Evolutionary conservation across 768 basidiomycete genomes (phyloP), one percentile per base, ranked within the genome.

Genomic region (Postia placenta): DNA sequence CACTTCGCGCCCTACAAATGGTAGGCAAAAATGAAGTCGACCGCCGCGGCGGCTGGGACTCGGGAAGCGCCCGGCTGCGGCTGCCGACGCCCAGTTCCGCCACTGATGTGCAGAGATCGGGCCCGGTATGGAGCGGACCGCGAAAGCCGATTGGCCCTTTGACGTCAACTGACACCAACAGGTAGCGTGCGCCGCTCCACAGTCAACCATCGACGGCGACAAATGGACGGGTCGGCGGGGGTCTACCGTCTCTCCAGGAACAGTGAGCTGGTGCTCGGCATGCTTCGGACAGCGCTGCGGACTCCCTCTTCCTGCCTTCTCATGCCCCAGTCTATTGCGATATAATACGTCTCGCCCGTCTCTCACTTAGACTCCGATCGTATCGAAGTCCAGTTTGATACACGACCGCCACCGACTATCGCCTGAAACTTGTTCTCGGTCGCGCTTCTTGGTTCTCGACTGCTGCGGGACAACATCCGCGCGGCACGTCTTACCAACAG

Each of bases 81-180:
- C n/a, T n/a, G n/a, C n/a, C n/a, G n/a, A n/a, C n/a, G n/a, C n/a
- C n/a, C n/a, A n/a, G n/a, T 33, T 33, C 30, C 30, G 30, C 30
- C 30, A 33, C 30, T 33, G 15, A 33, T 33, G 15, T 33, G 9
- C 15, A 15, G 30, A 15, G 30, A 15, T 7, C 30, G 9, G 30
- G 30, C 9, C 30, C 15, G 7, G 30, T 33, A 15, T 33, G 30
- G 7, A 20, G 45, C 45, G 45, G 45, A 36, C 45, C 45, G 45
- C 22, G 5, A 36, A 47, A 20, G 7, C 45, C 33, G 45, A 35
- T 47, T 35, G 33, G 45, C 36, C 33, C 33, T 47, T 47, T 33
- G 45, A 47, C 45, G 45, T 47, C 45, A 47, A 26, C n/a, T n/a
- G 42, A 28, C 42, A 25, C 24, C 26, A 22, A 6, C 22, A 41